Base-by-base conservation (phyloP, 495 filamentous ascomycete genomes). In the Penicillium pulvis region DNA sequence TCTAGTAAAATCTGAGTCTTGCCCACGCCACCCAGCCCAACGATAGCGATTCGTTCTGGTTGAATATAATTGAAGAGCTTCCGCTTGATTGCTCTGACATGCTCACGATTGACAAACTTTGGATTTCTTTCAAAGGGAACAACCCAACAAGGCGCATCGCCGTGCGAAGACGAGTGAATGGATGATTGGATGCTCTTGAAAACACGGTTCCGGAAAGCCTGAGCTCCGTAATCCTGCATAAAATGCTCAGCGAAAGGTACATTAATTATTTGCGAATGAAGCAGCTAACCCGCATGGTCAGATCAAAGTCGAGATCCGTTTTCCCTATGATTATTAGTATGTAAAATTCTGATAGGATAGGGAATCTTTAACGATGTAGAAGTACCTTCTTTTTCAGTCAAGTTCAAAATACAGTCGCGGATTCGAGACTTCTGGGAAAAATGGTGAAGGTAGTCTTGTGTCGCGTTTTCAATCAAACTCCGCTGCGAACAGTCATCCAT, bases 1-100 rank as follows among this genome's bases (percentile, higher is more conserved):
- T 80, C 75, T 9, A 86, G 53, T 1, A 71, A 75, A n/a, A 85
- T 61, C 54, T 82, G 81, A 0, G 81, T 81, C 55, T 84, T 85
- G 0, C 79, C 80, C 5, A 80, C 64, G 0, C 79, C 81, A 0
- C 78, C 80, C 6, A 81, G 68, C 0, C 82, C 81, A 35, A 59
- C 56, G 7, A 85, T 55, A 1, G 76, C 62, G 12, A 71, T 61
- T 58, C 49, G 56, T 42, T 28, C n/a, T 0, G 41, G 4, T 4
- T 9, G 4, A 17, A 23, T 8, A 0, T 24, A 44, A 5, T 4
- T 4, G 19, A 59, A 59, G 5, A 61, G 6, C 5, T 16, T 66
- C 24, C 39, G 48, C 57, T 67, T 62, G 1, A 64, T 49, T 23
- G 47, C 66, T 1, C 56, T 36, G 54, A 53, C 24, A 19, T 41